These are phyloP conservation scores for Magnaporthiopsis poae DNA, from an alignment of 2,329 filamentous ascomycete genomes.

Conservation along the genomic window DNA sequence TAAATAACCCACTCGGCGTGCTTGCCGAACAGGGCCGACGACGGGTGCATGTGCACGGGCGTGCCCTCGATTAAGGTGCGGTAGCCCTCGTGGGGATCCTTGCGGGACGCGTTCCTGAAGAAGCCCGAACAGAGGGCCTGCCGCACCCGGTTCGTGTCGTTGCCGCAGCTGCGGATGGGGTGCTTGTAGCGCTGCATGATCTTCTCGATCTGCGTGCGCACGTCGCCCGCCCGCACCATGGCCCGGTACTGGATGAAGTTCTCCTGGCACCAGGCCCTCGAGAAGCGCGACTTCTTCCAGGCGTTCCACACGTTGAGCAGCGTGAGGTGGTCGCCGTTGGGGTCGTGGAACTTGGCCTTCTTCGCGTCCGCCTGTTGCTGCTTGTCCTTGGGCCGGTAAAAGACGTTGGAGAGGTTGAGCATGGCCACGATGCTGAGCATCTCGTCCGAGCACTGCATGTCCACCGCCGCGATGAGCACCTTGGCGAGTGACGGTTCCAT, in stretches of 20 bases:
- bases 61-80: conserved; percentile 95
- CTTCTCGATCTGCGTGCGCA: conserved; percentile 79
- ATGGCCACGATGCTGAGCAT: conserved; percentile 90
- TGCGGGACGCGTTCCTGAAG: conserved; percentile 89
- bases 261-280: conserved; percentile 87
- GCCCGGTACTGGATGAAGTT: conserved; percentile 91
- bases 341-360: conserved; percentile 94
- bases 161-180: conserved; percentile 70
- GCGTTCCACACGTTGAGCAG: conserved; percentile 92
- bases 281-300: conserved; percentile 82
- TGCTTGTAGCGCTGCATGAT: conserved; percentile 92
- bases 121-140: conserved; percentile 86
- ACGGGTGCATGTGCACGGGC: conserved; percentile 88
- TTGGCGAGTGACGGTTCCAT: conserved; percentile 94
- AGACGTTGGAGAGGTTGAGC: conserved; percentile 77
- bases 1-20: conserved; percentile 95
- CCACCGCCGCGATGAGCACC: conserved; percentile 68
- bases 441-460: conserved; percentile 84
- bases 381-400: conserved; percentile 95
- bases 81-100: conserved; percentile 93
- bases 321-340: conserved; percentile 86
- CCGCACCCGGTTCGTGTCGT: conserved; percentile 76
- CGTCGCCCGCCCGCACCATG: conserved; percentile 83
- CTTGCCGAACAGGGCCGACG: conserved; percentile 86
- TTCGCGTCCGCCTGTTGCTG: conserved; percentile 93